These are phyloP conservation scores for Cladosporium colombiae DNA, from an alignment of 2,329 filamentous ascomycete species.

Conservation along the genomic window DNA sequence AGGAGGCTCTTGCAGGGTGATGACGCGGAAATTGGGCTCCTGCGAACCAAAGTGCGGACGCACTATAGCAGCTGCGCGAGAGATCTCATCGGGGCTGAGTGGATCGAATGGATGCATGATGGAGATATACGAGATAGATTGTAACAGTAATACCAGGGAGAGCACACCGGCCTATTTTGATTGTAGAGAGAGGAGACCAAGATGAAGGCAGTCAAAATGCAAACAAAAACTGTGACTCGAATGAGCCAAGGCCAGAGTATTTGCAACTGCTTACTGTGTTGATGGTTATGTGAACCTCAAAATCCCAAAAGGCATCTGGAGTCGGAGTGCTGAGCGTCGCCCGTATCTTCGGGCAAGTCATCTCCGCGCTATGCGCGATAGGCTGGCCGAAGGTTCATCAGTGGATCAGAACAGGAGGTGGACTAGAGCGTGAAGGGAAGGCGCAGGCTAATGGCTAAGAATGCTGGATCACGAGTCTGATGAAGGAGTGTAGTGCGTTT, in stretches of 20 bases:
- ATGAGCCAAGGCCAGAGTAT: not conserved
- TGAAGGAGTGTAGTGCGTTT: not conserved
- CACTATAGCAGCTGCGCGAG: conserved; percentile 49
- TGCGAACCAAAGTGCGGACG: conserved; percentile 61
- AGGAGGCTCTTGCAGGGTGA: conserved; percentile 35
- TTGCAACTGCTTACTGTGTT: not conserved
- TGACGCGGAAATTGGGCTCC: conserved; percentile 53
- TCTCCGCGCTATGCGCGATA: conserved; percentile 1
- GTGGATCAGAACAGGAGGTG: not conserved
- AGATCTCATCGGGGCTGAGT: conserved; percentile 41
- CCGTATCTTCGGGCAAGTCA: conserved; percentile 1
- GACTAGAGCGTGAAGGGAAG: conserved; percentile 8
- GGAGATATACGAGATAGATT: not conserved
- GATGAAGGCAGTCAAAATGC: not conserved
- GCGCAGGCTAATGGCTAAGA: not conserved
- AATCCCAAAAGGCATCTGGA: conserved; percentile 5
- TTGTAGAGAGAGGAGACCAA: not conserved
- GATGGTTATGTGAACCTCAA: conserved; percentile 2
- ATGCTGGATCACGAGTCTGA: not conserved
- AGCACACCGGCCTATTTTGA: not conserved
- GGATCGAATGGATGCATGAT: conserved; percentile 20
- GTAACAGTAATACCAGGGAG: not conserved
- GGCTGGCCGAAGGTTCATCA: conserved; percentile 1
- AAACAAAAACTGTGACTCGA: not conserved
- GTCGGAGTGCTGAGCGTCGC: not conserved